Percentiles rank a stretch among this genome's conserved stretches.
Conservation (phyloP, 2,329 filamentous ascomycete genomes). For the Hypoxylon sp. region DNA sequence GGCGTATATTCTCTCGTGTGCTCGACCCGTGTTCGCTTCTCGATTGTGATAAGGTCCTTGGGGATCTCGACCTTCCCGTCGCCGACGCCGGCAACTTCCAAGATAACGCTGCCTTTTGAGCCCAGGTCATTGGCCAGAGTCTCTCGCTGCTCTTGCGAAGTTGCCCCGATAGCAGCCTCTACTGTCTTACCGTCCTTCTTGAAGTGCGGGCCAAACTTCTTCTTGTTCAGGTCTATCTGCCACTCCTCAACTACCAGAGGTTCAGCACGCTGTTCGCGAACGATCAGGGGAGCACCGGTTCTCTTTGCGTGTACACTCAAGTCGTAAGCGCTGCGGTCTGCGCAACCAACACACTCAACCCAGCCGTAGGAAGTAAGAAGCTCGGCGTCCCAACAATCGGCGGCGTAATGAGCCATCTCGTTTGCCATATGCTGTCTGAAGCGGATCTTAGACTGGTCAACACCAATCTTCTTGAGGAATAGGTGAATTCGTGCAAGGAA, state of each 20-base stretch:
- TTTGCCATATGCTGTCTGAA: slow-evolving; percentile 92
- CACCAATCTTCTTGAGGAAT: slow-evolving; percentile 87
- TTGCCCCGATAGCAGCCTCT: slow-evolving; percentile 77
- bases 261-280: slow-evolving; percentile 80
- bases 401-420: slow-evolving; percentile 79
- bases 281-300: slow-evolving; percentile 85
- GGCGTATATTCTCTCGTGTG: slow-evolving; percentile 90
- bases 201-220: slow-evolving; percentile 94
- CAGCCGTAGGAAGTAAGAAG: slow-evolving; percentile 91
- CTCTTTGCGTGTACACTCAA: slow-evolving; percentile 91
- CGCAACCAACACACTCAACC: slow-evolving; percentile 98
- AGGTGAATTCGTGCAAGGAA: slow-evolving; percentile 93
- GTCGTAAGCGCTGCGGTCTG: slow-evolving; percentile 94
- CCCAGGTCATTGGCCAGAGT: slow-evolving; percentile 77
- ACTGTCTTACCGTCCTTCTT: slow-evolving; percentile 93
- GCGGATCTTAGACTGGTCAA: slow-evolving; percentile 86
- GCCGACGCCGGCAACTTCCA: slow-evolving; percentile 76
- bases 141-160: slow-evolving; percentile 83
- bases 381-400: slow-evolving; percentile 98
- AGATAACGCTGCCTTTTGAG: slow-evolving; percentile 75
- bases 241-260: slow-evolving; percentile 86
- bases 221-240: slow-evolving; percentile 88
- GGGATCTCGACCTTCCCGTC: slow-evolving; percentile 73
- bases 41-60: slow-evolving; percentile 82
- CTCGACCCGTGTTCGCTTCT: slow-evolving; percentile 82